Base-by-base conservation (phyloP, 1,284 basidiomycete species). In the Apiotrichum gamsii region DNA sequence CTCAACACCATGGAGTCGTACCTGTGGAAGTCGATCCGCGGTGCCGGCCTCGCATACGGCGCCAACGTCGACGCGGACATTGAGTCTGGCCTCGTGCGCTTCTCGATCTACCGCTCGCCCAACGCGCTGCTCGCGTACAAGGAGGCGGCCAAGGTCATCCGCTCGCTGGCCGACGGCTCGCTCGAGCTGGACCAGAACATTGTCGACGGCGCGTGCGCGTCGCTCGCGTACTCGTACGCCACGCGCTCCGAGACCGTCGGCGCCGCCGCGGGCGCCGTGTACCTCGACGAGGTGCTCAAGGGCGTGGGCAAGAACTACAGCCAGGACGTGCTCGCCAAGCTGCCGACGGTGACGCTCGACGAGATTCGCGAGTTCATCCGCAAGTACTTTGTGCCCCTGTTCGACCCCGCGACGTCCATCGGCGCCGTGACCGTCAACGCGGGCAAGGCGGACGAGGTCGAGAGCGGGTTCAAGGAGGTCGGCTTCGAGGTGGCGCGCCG, bases 1-100 rank as follows among this genome's bases (percentile, higher is more conserved):
- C 75, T 99, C 39, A 96, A 96, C 59, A 94, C 90, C 3, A 84
- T 91, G 41, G 95, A 98, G 74, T 87, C 87, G 56, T 96, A 85
- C 70, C 80, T 98, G 48, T 98, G 95, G 94, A 69, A 72, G 84
- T 85, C 84, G 51, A 90, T 96, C 55, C 83, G 91, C 47, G 93
- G 93, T 3, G 84, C 87, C 43, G 93, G 93, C 14, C 74, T 96
- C 36, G 95, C 95, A 1, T 99, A 99, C 63, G 91, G 91, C 14
- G 90, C 91, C 16, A 82, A 82, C 58, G 80, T 91, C 41, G 77
- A 78, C 2, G 72, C 84, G 18, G 89, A 95, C 63, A 74, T 83
- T 34, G 94, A 98, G 72, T 78, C 84, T 29, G 90, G 91, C 5
- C 72, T 88, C 15, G 75, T 94, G 23, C 82, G 75, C 49, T 96